These are phyloP conservation scores for Paecilomyces dactylethromorphus DNA, from an alignment of 2,329 filamentous ascomycete species.

Conservation along the genomic window DNA sequence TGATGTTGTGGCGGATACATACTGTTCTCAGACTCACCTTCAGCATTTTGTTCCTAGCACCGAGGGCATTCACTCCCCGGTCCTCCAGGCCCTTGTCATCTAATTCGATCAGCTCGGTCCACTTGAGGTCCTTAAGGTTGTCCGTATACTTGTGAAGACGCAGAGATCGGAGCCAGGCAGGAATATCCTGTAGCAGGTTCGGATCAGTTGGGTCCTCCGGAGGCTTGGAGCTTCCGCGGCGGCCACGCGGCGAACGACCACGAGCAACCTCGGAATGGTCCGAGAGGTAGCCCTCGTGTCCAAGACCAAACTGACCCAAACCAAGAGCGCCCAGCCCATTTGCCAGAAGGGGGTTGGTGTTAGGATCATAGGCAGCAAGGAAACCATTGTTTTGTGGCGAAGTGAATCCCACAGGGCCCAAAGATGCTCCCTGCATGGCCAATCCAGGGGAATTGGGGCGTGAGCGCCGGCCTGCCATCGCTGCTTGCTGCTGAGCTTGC, in stretches of 20 bases:
- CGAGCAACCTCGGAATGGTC: slow-evolving; percentile 89
- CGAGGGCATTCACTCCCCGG: slow-evolving; percentile 88
- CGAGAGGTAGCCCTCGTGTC: slow-evolving; percentile 80
- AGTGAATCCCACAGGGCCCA: slow-evolving; percentile 65
- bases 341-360: slow-evolving; percentile 61
- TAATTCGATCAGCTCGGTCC: slow-evolving; percentile 85
- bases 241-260: slow-evolving; percentile 84
- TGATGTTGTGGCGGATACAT: background rate
- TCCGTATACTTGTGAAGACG: slow-evolving; percentile 98
- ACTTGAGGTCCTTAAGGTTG: slow-evolving; percentile 94
- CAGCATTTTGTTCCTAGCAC: slow-evolving; percentile 92
- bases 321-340: slow-evolving; percentile 65
- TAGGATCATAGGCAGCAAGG: slow-evolving; percentile 73
- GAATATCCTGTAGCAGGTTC: slow-evolving; percentile 84
- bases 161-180: slow-evolving; percentile 88
- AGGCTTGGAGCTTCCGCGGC: slow-evolving; percentile 91
- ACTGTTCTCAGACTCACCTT: slow-evolving; percentile 55
- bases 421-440: slow-evolving; percentile 61
- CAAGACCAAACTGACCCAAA: slow-evolving; percentile 64
- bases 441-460: slow-evolving; percentile 86
- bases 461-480: slow-evolving; percentile 64
- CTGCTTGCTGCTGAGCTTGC: slow-evolving; percentile 58
- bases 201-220: slow-evolving; percentile 96
- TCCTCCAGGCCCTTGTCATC: slow-evolving; percentile 91
- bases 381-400: slow-evolving; percentile 95